Percentiles rank a stretch among this genome's conserved stretches.
Conservation (phyloP, 139 green algal genomes). For the Ettlia oleoabundans region DNA sequence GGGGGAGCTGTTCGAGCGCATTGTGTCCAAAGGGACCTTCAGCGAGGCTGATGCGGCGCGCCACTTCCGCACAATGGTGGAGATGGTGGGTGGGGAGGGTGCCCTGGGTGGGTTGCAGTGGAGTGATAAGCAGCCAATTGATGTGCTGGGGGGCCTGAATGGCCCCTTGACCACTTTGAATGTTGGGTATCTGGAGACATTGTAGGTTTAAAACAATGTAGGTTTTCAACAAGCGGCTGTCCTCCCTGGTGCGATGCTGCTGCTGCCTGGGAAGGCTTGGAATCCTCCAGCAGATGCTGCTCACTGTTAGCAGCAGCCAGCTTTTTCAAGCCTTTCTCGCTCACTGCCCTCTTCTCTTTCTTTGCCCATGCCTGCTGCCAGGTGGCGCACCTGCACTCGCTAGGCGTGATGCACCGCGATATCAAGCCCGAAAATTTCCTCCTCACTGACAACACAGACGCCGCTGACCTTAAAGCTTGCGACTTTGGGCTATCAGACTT, state of each 20-base stretch:
- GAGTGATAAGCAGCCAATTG: too few species aligned
- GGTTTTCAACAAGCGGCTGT: too few species aligned
- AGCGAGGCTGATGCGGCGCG: slow-evolving; percentile 67
- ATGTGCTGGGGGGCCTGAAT: not conserved
- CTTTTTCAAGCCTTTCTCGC: too few species aligned
- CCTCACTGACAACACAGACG: slow-evolving; percentile 55
- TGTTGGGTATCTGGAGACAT: too few species aligned
- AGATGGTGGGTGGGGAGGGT: slow-evolving; percentile 43
- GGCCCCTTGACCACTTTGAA: not conserved
- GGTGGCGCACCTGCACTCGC: slow-evolving; percentile 67
- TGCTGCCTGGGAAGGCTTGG: too few species aligned
- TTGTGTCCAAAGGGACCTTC: slow-evolving; percentile 63
- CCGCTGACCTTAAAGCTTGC: slow-evolving; percentile 44
- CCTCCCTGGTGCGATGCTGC: too few species aligned
- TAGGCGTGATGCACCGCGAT: slow-evolving; percentile 67
- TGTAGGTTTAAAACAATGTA: too few species aligned
- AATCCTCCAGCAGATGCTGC: not conserved
- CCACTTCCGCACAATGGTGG: slow-evolving; percentile 71
- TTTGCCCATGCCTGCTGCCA: too few species aligned
- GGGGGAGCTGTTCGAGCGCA: slow-evolving; percentile 86
- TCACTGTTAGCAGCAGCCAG: too few species aligned
- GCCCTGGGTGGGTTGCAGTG: too few species aligned
- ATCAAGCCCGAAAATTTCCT: slow-evolving; percentile 79
- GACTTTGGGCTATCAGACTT: slow-evolving; percentile 84
- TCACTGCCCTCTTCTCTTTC: not conserved